These are phyloP conservation scores for Irpex lacteus DNA, from an alignment of 1,284 basidiomycete species.

Conservation along the genomic window DNA sequence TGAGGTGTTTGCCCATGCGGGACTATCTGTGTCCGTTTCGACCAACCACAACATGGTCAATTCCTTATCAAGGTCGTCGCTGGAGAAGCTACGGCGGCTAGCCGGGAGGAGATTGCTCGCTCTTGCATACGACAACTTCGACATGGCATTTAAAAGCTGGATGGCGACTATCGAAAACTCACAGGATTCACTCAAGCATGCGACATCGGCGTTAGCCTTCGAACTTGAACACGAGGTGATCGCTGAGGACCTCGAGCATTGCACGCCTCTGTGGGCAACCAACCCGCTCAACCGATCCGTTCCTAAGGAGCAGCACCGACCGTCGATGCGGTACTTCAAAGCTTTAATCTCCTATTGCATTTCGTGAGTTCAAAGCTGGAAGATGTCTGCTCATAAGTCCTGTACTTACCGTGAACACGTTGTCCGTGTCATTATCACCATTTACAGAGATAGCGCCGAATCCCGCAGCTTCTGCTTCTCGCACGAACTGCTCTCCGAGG, in stretches of 20 bases:
- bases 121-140: constrained; percentile 33
- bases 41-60: neutral
- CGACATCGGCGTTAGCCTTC: constrained; percentile 27
- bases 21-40: neutral
- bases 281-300: neutral
- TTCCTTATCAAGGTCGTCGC: neutral
- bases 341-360: too few relatives aligned
- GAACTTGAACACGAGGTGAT: constrained; percentile 23
- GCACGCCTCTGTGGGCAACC: constrained; percentile 27
- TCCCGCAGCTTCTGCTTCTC: constrained; percentile 1
- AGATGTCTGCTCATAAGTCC: too few relatives aligned
- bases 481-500: constrained; percentile 17
- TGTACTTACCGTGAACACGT: neutral
- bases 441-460: constrained; percentile 11
- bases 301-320: neutral
- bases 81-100: constrained; percentile 15
- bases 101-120: constrained; percentile 19
- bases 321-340: too few relatives aligned
- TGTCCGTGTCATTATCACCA: neutral
- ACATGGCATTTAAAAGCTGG: constrained; percentile 22
- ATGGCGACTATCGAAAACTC: constrained; percentile 25
- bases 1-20: constrained; percentile 10
- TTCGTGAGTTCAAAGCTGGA: too few relatives aligned
- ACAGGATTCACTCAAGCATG: constrained; percentile 17
- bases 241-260: constrained; percentile 26